Evolutionary conservation across 2,329 filamentous ascomycete species (phyloP).

Genomic region (Malbranchea zuffiana): DNA sequence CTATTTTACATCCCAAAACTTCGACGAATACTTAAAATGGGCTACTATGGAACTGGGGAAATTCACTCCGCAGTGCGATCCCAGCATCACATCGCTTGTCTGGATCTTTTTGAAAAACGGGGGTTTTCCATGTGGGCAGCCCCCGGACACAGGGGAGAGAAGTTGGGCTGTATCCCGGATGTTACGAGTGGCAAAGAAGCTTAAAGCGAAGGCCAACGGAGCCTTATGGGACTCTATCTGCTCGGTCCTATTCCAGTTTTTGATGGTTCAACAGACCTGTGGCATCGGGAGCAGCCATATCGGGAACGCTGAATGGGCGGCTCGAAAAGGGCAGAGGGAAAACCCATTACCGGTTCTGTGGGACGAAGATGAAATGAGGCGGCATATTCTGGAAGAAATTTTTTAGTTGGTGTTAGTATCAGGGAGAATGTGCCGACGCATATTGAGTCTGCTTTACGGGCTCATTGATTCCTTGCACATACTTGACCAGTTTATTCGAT

Average conservation of each 20-base stretch:
- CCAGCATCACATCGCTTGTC: conserved; percentile 23
- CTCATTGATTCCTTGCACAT: too few species aligned
- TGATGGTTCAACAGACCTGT: conserved; percentile 23
- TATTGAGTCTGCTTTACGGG: too few species aligned
- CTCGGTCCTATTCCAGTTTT: conserved; percentile 19
- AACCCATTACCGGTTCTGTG: conserved; percentile 17
- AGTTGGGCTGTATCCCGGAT: conserved; percentile 26
- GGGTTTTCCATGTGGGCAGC: conserved; percentile 18
- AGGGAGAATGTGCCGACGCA: too few species aligned
- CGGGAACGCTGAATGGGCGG: conserved; percentile 17
- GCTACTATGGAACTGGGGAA: conserved; percentile 19
- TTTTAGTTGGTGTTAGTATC: too few species aligned
- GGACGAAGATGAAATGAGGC: conserved; percentile 23
- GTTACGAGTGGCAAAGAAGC: conserved; percentile 23
- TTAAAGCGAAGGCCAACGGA: conserved; percentile 23
- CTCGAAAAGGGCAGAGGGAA: conserved; percentile 16
- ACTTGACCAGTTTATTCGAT: too few species aligned
- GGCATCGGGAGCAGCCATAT: conserved; percentile 19
- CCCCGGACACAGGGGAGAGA: conserved; percentile 20
- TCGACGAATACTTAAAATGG: conserved; percentile 23
- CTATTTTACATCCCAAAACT: conserved; percentile 19
- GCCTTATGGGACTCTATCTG: conserved; percentile 23
- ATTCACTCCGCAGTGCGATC: conserved; percentile 19
- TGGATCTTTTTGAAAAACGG: conserved; percentile 25
- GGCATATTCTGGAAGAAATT: conserved; percentile 18